Evolutionary conservation across 208 protist genomes (phyloP).

Genomic region (Acanthamoeba royreba): DNA sequence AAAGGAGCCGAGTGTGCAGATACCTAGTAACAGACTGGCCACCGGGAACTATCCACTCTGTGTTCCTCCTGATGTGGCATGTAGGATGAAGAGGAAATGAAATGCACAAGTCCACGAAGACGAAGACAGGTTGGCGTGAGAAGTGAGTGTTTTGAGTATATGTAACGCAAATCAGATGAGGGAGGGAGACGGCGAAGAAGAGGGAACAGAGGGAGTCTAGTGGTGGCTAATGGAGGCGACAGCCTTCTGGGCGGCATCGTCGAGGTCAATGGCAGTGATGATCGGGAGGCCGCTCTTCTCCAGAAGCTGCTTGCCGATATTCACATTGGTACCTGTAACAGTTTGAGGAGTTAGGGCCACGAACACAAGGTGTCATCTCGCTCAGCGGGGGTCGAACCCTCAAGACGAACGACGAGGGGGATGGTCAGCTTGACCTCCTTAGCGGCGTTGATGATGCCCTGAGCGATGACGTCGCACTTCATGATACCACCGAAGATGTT

Average conservation of each 20-base stretch:
- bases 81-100: too few species aligned
- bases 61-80: too few species aligned
- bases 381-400: too few species aligned
- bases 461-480: slow-evolving; percentile 95
- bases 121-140: too few species aligned
- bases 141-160: too few species aligned
- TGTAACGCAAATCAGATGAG: too few species aligned
- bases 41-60: too few species aligned
- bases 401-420: slow-evolving; percentile 90
- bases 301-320: slow-evolving; percentile 92
- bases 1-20: too few species aligned
- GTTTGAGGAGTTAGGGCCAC: not conserved
- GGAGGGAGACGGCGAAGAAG: too few species aligned
- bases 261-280: slow-evolving; percentile 75
- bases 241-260: slow-evolving; percentile 78
- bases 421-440: slow-evolving; percentile 85
- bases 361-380: too few species aligned
- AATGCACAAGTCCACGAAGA: too few species aligned
- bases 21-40: too few species aligned
- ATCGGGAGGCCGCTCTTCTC: slow-evolving; percentile 74
- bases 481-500: slow-evolving; percentile 99
- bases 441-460: slow-evolving; percentile 92
- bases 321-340: slow-evolving; percentile 94
- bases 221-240: slow-evolving; percentile 49
- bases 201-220: not conserved